Base-by-base conservation (phyloP, 805 yeast genomes). In the Ogataea chonburiensis region DNA sequence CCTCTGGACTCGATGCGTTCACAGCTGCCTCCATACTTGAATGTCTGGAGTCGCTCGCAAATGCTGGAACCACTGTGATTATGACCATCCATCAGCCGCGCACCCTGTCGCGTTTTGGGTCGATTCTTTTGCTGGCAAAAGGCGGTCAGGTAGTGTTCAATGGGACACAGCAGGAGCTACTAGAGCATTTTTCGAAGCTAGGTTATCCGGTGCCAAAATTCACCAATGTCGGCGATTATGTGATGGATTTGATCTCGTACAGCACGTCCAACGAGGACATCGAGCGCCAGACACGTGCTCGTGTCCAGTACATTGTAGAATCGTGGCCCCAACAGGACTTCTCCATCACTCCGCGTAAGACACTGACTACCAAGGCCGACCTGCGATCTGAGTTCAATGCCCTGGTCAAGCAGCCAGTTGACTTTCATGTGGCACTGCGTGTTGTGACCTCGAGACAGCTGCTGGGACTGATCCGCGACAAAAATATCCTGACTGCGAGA, bases 81-180 rank as follows among this genome's bases (percentile, higher is more conserved):
- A 63, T 75, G 46, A 86, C 95, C 0, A 84, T 87, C 34, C 95
- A 86, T 58, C 96, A 86, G 52, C 95, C 96, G 1, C 74, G 86
- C 45, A 61, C 84, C 46, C 79, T 83, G 51, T 57, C 67, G 12
- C 63, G 63, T 38, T 85, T 87, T 64, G 91, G 87, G 5, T 73
- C 82, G 11, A 68, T 87, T n/a, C 60, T 86, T 23, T 60, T 87
- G 25, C 63, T 87, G 16, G 85, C 88, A 0, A 79, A 78, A 55
- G 86, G 89, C 26, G 89, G 91, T 6, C 54, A 60, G 21, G 86
- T 79, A 13, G 78, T 81, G 4, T 87, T 74, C 53, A 76, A 81
- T 56, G 93, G 93, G 0, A 49, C 64, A 0, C 70, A 79, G 4
- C 34, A 39, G 0, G 60, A 57, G 4, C 59, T 85, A 58, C 58